A percentile compares a stretch with the other conserved stretches of the same genome.
phyloP scores from a whole-genome alignment of 306 rosid species.

The Quercus ilex region DNA sequence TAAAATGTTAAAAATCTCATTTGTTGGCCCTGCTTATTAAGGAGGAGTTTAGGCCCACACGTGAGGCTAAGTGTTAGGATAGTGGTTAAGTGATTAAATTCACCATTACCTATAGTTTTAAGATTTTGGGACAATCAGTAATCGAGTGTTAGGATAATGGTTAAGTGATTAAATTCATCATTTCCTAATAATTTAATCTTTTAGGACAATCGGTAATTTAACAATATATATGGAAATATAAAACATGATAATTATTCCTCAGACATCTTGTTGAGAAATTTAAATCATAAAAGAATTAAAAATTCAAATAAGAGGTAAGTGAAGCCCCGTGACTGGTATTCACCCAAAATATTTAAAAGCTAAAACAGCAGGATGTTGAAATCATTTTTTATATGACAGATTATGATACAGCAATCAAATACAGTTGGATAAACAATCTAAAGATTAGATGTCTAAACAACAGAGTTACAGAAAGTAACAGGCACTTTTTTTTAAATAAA shows the following conservation, averaged over 20 bases:
- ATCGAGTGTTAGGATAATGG: no score
- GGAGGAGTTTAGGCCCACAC: no score
- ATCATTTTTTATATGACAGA: not conserved
- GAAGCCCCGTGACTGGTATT: not conserved
- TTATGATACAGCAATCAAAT: not conserved
- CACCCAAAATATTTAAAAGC: not conserved
- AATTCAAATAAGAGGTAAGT: not conserved
- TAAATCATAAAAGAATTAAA: not conserved
- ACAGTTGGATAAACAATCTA: not conserved
- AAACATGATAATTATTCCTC: not conserved
- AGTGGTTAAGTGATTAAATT: no score
- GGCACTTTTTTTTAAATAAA: not conserved
- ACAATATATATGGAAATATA: not conserved
- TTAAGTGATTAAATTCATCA: no score
- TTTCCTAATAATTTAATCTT: no score
- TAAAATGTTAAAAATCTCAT: no score
- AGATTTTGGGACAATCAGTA: no score
- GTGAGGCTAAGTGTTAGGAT: no score
- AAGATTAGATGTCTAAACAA: not conserved
- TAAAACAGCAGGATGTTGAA: not conserved
- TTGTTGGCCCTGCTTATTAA: no score
- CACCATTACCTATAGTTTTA: no score
- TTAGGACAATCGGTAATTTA: no score
- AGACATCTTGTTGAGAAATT: not conserved
- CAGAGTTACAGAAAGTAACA: not conserved